Base-by-base conservation (phyloP, 2,329 filamentous ascomycete species). In the Botrytis elliptica region DNA sequence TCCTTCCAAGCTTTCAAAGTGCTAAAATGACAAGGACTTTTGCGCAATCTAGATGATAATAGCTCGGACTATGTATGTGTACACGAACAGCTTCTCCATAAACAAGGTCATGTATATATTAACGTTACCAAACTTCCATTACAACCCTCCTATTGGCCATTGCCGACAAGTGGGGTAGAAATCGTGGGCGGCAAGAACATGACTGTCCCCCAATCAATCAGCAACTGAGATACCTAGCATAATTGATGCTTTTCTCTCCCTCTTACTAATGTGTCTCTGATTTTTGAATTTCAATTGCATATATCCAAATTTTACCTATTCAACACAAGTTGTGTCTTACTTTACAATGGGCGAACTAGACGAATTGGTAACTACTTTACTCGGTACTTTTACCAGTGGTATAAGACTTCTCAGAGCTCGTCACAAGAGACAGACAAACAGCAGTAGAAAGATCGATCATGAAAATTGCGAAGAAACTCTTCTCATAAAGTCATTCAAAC, bases 301-400 rank as follows among this genome's bases (percentile, higher is more conserved):
- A n/a, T 70, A 36, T 36, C 20, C 29, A 20, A 25, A 22, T 36
- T 72, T 20, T 14, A 46, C 25, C 57, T 14, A 33, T 64, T 46
- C 22, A 64, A 55, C 44, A 68, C 36, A 57, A 9, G 20, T 46
- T 22, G 40, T 52, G 3, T n/a, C 42, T 69, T 52, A n/a, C 40
- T 33, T 62, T 77, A 80, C 52, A 44, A 83, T 82, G 82, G 83
- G 80, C 40, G 79, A 82, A 52, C 86, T 88, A 75, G 83, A 84
- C 70, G 80, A 83, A 69, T 82, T 82, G 29, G 83, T 88, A 63
- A 79, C 81, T 6, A 82, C 83, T 12, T 81, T 88, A 22, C 79
- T 88, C 29, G 82, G 85, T 66, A 84, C 85, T 20, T 88, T 88
- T 73, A 82, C 83, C 1, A 74, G 74, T 10, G 78, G 79, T 7